A percentile compares a stretch with the other conserved stretches of the same genome.
These are phyloP conservation scores for Phlyctochytrium arcticum DNA, from an alignment of 192 early-diverging fungal species.

Conservation along the genomic window DNA sequence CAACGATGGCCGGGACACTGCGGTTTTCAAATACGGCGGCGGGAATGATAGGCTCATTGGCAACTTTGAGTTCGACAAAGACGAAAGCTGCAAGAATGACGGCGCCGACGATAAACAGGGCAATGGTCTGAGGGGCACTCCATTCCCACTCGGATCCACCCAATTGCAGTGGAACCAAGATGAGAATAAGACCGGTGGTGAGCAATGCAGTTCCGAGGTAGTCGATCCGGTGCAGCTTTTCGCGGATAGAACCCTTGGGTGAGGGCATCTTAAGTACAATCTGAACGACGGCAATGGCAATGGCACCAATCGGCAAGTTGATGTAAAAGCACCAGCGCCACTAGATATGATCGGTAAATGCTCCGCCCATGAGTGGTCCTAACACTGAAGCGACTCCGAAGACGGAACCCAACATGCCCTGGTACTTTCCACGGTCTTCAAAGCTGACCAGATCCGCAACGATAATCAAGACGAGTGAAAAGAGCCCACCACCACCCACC, in stretches of 20 bases:
- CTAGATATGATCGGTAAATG: slow-evolving; percentile 57
- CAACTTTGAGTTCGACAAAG: slow-evolving; percentile 60
- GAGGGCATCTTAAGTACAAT: neutral
- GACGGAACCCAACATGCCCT: slow-evolving; percentile 66
- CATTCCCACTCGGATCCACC: slow-evolving; percentile 64
- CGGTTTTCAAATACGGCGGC: slow-evolving; percentile 50
- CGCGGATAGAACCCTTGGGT: neutral
- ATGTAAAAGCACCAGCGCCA: slow-evolving; percentile 62
- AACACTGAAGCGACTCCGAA: slow-evolving; percentile 73
- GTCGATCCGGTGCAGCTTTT: neutral
- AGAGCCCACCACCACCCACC: slow-evolving; percentile 71
- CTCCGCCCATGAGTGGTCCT: slow-evolving; percentile 82
- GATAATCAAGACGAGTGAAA: slow-evolving; percentile 76
- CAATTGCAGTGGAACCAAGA: slow-evolving; percentile 61
- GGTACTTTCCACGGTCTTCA: slow-evolving; percentile 70
- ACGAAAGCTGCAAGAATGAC: slow-evolving; percentile 42
- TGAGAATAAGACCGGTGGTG: slow-evolving; percentile 10
- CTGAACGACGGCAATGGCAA: slow-evolving; percentile 33
- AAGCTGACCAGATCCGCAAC: slow-evolving; percentile 74
- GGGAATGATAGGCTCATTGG: slow-evolving; percentile 71
- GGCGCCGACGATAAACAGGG: slow-evolving; percentile 58
- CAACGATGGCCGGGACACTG: slow-evolving; percentile 20
- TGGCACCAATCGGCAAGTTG: slow-evolving; percentile 72
- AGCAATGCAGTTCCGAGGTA: neutral
- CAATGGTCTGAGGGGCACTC: slow-evolving; percentile 50